Evolutionary conservation across 352 stramenopile species (phyloP).

Genomic region (Phytophthora podocarpi): DNA sequence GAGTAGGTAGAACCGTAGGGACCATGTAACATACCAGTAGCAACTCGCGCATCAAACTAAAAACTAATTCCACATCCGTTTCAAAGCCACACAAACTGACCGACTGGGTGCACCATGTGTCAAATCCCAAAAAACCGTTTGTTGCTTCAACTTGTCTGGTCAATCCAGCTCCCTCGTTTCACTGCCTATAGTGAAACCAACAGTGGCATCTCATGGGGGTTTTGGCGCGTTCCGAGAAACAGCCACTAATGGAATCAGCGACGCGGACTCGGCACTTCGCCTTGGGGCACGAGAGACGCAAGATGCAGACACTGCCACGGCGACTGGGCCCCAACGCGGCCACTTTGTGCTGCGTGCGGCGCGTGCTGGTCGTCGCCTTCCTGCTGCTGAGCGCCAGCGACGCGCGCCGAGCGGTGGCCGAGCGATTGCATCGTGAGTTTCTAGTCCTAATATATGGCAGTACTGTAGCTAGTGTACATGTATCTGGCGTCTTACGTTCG

Average conservation of each 20-base stretch:
- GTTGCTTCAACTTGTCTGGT: constrained; percentile 27
- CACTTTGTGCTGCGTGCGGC: constrained; percentile 21
- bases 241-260: constrained; percentile 39
- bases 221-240: constrained; percentile 40
- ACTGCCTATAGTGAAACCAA: constrained; percentile 31
- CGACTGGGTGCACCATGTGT: not conserved
- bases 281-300: constrained; percentile 28
- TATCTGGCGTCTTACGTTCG: too few relatives aligned
- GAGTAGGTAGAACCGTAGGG: too few relatives aligned
- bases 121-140: constrained; percentile 20
- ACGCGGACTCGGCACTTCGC: constrained; percentile 29
- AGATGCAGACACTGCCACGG: constrained; percentile 20
- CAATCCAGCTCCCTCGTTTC: constrained; percentile 1
- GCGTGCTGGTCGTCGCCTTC: constrained; percentile 30
- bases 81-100: not conserved
- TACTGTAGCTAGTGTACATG: not conserved
- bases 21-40: constrained; percentile 21
- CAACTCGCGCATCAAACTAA: constrained; percentile 1
- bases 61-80: constrained; percentile 15
- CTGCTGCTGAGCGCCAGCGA: constrained; percentile 42
- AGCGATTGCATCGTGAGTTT: constrained; percentile 38
- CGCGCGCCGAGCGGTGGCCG: constrained; percentile 40
- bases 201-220: constrained; percentile 26
- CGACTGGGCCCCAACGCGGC: not conserved
- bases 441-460: not conserved